Conservation (phyloP, 352 stramenopile genomes). For the Phytophthora tubulina region DNA sequence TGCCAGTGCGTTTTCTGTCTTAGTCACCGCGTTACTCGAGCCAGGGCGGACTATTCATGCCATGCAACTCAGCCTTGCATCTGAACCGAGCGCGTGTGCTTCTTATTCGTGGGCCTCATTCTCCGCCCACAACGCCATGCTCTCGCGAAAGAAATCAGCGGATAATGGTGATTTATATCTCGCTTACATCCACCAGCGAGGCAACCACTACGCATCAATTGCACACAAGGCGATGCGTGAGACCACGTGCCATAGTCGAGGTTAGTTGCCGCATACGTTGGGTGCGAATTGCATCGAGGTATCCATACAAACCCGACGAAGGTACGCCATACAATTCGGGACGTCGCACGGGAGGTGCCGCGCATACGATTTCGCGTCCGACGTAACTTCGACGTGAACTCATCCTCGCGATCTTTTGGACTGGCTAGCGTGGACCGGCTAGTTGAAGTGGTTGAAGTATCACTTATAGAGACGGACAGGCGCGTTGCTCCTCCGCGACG, state of each 20-base stretch:
- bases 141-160: conserved; percentile 36
- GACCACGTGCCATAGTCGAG: conserved; percentile 9
- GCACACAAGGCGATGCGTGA: conserved; percentile 3
- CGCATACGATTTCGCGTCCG: neutral
- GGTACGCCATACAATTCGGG: conserved; percentile 29
- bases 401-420: conserved; percentile 33
- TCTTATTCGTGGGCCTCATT: conserved; percentile 35
- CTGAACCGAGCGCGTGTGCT: conserved; percentile 21
- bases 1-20: conserved; percentile 3
- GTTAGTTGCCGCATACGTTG: conserved; percentile 8
- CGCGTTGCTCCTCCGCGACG: conserved; percentile 10
- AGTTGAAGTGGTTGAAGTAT: conserved; percentile 46
- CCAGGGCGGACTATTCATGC: conserved; percentile 16
- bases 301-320: neutral
- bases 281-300: conserved; percentile 3
- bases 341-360: conserved; percentile 25
- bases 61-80: conserved; percentile 3
- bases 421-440: conserved; percentile 45
- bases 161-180: conserved; percentile 35
- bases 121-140: conserved; percentile 15
- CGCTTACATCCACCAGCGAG: conserved; percentile 4
- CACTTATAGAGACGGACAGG: conserved; percentile 39
- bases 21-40: conserved; percentile 1
- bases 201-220: neutral
- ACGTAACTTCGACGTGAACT: conserved; percentile 18